Evolutionary conservation across 2,329 filamentous ascomycete genomes (phyloP).

Genomic region (Rhytidhysteron rufulum): DNA sequence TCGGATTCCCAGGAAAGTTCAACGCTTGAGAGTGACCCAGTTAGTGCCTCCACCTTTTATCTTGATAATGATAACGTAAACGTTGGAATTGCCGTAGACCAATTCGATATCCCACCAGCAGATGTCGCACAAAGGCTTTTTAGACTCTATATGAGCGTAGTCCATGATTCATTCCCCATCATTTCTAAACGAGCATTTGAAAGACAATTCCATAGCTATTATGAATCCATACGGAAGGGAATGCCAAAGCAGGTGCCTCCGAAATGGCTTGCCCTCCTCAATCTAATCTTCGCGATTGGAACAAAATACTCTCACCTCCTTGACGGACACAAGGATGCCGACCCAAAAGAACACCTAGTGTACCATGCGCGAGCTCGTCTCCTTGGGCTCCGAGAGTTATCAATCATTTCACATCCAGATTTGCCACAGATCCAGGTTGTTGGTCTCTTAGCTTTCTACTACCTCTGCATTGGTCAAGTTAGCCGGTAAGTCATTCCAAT

Average conservation of each 20-base stretch:
- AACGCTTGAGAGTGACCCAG: too few relatives aligned
- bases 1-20: too few relatives aligned
- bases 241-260: conserved; percentile 10
- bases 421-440: conserved; percentile 36
- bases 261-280: conserved; percentile 36
- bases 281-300: conserved; percentile 41
- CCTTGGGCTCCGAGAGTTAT: conserved; percentile 22
- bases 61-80: conserved; percentile 21
- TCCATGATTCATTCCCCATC: conserved; percentile 26
- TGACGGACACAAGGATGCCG: conserved; percentile 4
- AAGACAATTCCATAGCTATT: conserved; percentile 27
- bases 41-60: conserved; percentile 23
- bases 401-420: conserved; percentile 25
- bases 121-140: conserved; percentile 30
- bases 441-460: conserved; percentile 36
- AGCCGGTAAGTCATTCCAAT: conserved; percentile 34
- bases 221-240: conserved; percentile 14
- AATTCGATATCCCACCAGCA: conserved; percentile 27
- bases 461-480: conserved; percentile 36
- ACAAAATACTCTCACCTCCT: conserved; percentile 31
- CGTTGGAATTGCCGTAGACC: conserved; percentile 20
- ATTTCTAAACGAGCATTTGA: conserved; percentile 30
- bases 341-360: conserved; percentile 29
- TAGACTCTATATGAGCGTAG: conserved; percentile 31
- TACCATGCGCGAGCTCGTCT: conserved; percentile 35